phyloP scores from a whole-genome alignment of 441 rosid genomes.

The Gossypium trilobum region DNA sequence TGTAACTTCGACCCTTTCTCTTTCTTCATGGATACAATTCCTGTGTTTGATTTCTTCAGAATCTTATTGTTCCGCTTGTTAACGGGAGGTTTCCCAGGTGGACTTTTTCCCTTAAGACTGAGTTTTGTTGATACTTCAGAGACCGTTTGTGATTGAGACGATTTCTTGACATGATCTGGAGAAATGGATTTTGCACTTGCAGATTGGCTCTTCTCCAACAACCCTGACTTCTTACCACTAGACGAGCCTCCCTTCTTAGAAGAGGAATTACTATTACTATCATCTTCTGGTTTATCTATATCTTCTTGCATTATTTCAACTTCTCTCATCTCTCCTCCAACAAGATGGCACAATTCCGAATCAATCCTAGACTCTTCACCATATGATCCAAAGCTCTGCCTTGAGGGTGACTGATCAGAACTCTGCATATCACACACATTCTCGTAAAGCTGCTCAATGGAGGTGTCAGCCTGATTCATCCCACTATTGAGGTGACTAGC shows the following conservation, averaged over 20 bases:
- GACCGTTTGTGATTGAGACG: not conserved
- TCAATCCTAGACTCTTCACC: constrained; percentile 8
- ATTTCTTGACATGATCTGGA: not conserved
- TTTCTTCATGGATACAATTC: not conserved
- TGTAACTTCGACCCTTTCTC: not conserved
- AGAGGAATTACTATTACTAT: constrained; percentile 30
- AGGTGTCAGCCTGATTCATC: not conserved
- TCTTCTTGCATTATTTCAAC: constrained; percentile 37
- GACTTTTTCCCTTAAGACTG: not conserved
- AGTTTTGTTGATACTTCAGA: not conserved
- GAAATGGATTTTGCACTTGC: not conserved
- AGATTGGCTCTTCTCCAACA: constrained; percentile 14
- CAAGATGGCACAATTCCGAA: not conserved
- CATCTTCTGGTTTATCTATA: constrained; percentile 36
- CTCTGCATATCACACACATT: constrained; percentile 2
- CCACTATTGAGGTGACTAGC: not conserved
- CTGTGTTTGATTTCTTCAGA: not conserved
- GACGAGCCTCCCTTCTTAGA: constrained; percentile 36
- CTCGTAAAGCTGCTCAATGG: constrained; percentile 5
- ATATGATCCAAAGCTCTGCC: constrained; percentile 2
- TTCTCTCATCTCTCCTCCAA: constrained; percentile 2
- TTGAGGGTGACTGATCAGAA: constrained; percentile 1
- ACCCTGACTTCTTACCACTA: constrained; percentile 31
- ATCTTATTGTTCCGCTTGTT: not conserved
- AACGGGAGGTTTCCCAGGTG: not conserved